Evolutionary conservation across 805 yeast species (phyloP).

Genomic region (Starmerella potacharoeniae): DNA sequence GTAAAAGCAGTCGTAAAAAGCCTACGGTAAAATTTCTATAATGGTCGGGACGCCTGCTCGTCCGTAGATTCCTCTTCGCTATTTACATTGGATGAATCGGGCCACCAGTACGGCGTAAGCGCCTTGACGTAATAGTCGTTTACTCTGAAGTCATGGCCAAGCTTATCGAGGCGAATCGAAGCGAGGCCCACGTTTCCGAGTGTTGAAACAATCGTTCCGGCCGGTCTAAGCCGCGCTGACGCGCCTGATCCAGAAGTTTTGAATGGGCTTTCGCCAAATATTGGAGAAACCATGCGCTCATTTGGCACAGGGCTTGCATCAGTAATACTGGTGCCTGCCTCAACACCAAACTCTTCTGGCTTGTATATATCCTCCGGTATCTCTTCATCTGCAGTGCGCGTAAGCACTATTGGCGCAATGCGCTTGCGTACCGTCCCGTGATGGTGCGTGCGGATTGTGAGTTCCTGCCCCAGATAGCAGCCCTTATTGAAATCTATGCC

Average conservation of each 20-base stretch:
- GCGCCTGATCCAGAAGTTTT: constrained; percentile 1
- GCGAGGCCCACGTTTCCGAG: constrained; percentile 58
- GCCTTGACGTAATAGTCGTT: constrained; percentile 38
- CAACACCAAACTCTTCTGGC: constrained; percentile 12
- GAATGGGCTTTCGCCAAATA: constrained; percentile 19
- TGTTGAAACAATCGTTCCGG: constrained; percentile 50
- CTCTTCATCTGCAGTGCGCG: constrained; percentile 17
- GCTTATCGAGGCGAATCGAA: constrained; percentile 37
- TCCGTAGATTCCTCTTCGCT: not conserved
- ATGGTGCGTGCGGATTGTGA: constrained; percentile 77
- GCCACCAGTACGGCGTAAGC: constrained; percentile 68
- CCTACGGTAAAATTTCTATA: not conserved
- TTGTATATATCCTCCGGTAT: constrained; percentile 13
- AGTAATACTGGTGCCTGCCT: constrained; percentile 7
- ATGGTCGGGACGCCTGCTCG: not conserved
- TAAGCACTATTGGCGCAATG: constrained; percentile 53
- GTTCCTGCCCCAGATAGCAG: constrained; percentile 92
- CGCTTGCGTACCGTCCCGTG: constrained; percentile 78
- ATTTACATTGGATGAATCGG: not conserved
- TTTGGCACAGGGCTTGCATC: constrained; percentile 20
- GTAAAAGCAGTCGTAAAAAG: no score
- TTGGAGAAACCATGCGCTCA: constrained; percentile 1
- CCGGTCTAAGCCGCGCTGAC: constrained; percentile 29
- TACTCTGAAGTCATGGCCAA: constrained; percentile 21
- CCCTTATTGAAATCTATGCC: constrained; percentile 85